Base-by-base conservation (phyloP, 169 alveolate genomes). In the Hepatocystis sp. region DNA sequence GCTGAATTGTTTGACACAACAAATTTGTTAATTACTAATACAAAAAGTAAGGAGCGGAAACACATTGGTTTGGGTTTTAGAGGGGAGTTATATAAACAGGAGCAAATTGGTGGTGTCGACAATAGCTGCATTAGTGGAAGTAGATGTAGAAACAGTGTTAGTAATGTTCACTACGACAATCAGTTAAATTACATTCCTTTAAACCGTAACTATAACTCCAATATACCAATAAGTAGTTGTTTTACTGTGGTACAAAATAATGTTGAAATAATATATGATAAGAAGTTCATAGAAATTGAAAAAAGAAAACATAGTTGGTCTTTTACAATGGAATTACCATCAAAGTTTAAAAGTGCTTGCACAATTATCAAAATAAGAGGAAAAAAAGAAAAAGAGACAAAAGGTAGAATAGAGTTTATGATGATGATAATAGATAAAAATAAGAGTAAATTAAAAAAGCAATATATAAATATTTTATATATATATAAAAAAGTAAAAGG, bases 401-500 rank as follows among this genome's bases (percentile, higher is more conserved):
- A 28, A 21, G 11, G 55, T 3, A 23, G n/a, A 44, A 56, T 25
- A n/a, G 34, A 56, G 11, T 19, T 17, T 7, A n/a, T n/a, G n/a
- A n/a, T n/a, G n/a, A n/a, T n/a, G n/a, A n/a, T n/a, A n/a, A n/a
- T n/a, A n/a, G n/a, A n/a, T n/a, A n/a, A n/a, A n/a, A n/a, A n/a
- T n/a, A n/a, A n/a, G n/a, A n/a, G n/a, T n/a, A n/a, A n/a, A n/a
- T n/a, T n/a, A n/a, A n/a, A n/a, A n/a, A n/a, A n/a, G n/a, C n/a
- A n/a, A n/a, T n/a, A n/a, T n/a, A n/a, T n/a, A n/a, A n/a, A n/a
- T n/a, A 17, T 11, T 25, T 4, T 39, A 13, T 39, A 55, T 19
- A 25, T 56, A 23, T 71, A 56, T 58, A 56, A 71, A 13, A 71
- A 71, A 58, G 28, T 71, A 11, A 36, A 36, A 56, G 76, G 36